These are phyloP conservation scores for Poa annua DNA, from an alignment of 176 grass and related monocot genomes.

Conservation along the genomic window DNA sequence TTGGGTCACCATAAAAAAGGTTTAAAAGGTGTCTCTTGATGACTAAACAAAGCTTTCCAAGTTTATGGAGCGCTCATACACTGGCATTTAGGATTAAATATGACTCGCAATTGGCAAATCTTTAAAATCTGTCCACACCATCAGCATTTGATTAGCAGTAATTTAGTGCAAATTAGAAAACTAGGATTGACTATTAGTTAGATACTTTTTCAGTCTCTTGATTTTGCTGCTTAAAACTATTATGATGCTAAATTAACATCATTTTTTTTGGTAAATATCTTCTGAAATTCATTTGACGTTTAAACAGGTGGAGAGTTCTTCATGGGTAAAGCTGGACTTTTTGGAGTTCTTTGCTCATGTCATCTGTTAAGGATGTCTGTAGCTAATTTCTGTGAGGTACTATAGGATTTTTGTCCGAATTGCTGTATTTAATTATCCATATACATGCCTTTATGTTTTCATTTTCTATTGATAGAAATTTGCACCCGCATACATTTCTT, in stretches of 20 bases:
- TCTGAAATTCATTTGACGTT: constrained; percentile 38
- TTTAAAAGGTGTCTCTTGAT: constrained; percentile 20
- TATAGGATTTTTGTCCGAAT: constrained; percentile 23
- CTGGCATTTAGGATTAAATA: not conserved
- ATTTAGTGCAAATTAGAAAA: constrained; percentile 28
- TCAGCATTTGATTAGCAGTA: constrained; percentile 12
- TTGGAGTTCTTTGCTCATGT: constrained; percentile 80
- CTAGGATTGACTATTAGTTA: constrained; percentile 23
- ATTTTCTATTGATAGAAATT: constrained; percentile 33
- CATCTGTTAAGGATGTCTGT: constrained; percentile 82
- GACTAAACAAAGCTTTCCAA: not conserved
- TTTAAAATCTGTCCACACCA: not conserved
- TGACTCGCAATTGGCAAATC: not conserved
- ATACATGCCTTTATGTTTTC: not conserved
- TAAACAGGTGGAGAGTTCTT: constrained; percentile 85
- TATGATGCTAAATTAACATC: constrained; percentile 10
- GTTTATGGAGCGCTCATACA: not conserved
- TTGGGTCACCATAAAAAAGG: not conserved
- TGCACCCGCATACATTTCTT: constrained; percentile 44
- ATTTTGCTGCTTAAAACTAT: constrained; percentile 20
- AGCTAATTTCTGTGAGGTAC: constrained; percentile 91
- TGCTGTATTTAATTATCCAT: constrained; percentile 23
- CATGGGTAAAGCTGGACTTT: constrained; percentile 60
- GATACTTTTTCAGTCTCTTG: constrained; percentile 13
- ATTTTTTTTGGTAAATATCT: not conserved